Conservation (phyloP, 2,329 filamentous ascomycete genomes). For the Aspergillus phoenicis region DNA sequence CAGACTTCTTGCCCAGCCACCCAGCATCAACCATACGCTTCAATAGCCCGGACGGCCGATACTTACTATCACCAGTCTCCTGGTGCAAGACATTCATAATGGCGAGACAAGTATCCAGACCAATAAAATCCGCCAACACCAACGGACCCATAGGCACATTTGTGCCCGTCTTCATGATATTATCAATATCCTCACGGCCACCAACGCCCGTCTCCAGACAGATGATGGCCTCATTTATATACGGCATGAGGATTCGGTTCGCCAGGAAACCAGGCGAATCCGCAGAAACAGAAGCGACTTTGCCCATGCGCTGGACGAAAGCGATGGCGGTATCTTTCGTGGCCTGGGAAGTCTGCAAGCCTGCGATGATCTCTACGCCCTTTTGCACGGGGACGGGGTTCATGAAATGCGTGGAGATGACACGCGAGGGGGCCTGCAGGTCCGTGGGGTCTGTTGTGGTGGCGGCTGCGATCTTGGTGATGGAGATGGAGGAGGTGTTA, state of each 20-base stretch:
- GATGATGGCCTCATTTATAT: slow-evolving; percentile 97
- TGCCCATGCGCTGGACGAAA: slow-evolving; percentile 91
- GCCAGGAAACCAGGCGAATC: slow-evolving; percentile 94
- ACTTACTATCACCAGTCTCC: slow-evolving; percentile 95
- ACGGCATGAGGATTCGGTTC: slow-evolving; percentile 97
- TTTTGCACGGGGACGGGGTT: slow-evolving; percentile 97
- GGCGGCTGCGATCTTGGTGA: slow-evolving; percentile 90
- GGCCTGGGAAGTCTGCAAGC: slow-evolving; percentile 81
- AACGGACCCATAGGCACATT: slow-evolving; percentile 98
- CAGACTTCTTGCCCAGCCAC: slow-evolving; percentile 96
- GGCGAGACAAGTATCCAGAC: slow-evolving; percentile 89
- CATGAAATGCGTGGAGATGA: slow-evolving; percentile 98
- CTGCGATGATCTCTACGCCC: slow-evolving; percentile 95
- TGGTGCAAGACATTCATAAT: slow-evolving; percentile 95
- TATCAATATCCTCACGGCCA: slow-evolving; percentile 86
- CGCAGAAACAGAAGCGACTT: slow-evolving; percentile 81
- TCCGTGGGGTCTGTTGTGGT: slow-evolving; percentile 78
- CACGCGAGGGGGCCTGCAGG: slow-evolving; percentile 78
- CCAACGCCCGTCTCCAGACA: slow-evolving; percentile 94
- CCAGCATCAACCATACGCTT: slow-evolving; percentile 97
- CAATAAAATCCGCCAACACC: slow-evolving; percentile 93
- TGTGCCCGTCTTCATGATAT: slow-evolving; percentile 99
- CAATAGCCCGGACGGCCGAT: slow-evolving; percentile 82
- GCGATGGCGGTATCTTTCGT: slow-evolving; percentile 81
- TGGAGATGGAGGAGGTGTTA: slow-evolving; percentile 98